Conservation (phyloP, 2,329 filamentous ascomycete genomes). For the Aspergillus novofumigatus region DNA sequence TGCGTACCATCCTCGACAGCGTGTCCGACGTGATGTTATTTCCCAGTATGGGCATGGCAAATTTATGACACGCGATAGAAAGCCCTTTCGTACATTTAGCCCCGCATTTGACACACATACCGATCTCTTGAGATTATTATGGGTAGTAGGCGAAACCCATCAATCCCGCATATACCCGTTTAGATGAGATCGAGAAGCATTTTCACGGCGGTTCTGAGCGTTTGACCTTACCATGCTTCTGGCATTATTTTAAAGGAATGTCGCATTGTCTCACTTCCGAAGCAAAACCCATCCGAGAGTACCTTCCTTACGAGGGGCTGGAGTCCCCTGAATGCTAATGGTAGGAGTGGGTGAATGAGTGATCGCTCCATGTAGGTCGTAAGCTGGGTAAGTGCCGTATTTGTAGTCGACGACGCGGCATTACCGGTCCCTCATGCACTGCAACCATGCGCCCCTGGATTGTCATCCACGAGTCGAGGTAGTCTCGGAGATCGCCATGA, state of each 20-base stretch:
- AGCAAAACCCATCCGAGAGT: too few relatives aligned
- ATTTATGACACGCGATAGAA: conserved; percentile 2
- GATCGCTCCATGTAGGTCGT: too few relatives aligned
- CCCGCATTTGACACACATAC: not conserved
- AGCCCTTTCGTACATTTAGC: not conserved
- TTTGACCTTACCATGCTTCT: not conserved
- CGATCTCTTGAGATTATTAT: not conserved
- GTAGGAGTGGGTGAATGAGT: too few relatives aligned
- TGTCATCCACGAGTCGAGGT: not conserved
- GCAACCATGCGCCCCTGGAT: not conserved
- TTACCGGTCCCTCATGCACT: not conserved
- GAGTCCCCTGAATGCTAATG: too few relatives aligned
- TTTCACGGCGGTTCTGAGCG: not conserved
- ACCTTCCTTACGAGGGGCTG: too few relatives aligned
- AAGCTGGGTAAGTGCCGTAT: too few relatives aligned
- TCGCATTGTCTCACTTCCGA: too few relatives aligned
- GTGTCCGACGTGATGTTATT: conserved; percentile 36
- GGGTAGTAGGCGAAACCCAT: not conserved
- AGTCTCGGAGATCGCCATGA: not conserved
- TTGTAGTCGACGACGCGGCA: not conserved
- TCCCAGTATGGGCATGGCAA: conserved; percentile 25
- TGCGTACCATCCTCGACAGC: conserved; percentile 29
- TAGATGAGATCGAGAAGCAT: not conserved
- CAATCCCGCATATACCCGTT: not conserved
- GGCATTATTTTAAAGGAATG: not conserved